A percentile compares a stretch with the other conserved stretches of the same genome.
phyloP scores from a whole-genome alignment of 306 rosid genomes.

The Lithocarpus polystachyus region DNA sequence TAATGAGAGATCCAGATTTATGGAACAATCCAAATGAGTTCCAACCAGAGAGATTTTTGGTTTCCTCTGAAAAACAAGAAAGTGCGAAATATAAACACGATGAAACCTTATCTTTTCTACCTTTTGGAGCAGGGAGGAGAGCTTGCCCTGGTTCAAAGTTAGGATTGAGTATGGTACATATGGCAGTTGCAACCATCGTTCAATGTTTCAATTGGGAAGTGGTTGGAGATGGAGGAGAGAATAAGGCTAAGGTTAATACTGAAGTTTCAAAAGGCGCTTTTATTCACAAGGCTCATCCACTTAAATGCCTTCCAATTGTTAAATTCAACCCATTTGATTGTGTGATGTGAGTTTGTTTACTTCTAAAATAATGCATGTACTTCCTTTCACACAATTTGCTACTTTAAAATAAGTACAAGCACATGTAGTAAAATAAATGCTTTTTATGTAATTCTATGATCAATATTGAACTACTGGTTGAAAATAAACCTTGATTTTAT shows the following conservation, averaged over 20 bases:
- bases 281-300: constrained; percentile 43
- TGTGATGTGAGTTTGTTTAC: background rate
- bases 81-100: background rate
- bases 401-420: no score
- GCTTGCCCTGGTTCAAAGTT: constrained; percentile 45
- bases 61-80: background rate
- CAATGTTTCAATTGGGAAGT: constrained; percentile 58
- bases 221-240: constrained; percentile 30
- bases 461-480: no score
- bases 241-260: constrained; percentile 21
- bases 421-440: no score
- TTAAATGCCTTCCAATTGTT: constrained; percentile 29
- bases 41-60: constrained; percentile 38
- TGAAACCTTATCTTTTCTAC: constrained; percentile 25
- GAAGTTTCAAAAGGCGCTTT: constrained; percentile 38
- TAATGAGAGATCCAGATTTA: constrained; percentile 41
- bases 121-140: constrained; percentile 52
- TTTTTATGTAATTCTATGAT: no score
- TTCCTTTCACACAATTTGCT: no score
- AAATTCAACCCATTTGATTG: constrained; percentile 26
- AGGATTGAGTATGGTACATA: constrained; percentile 29
- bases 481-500: no score
- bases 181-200: constrained; percentile 38
- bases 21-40: constrained; percentile 46
- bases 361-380: background rate